A percentile compares a stretch with the other conserved stretches of the same genome.
phyloP scores from a whole-genome alignment of 2,329 filamentous ascomycete species.

The Diaporthe humulicola region DNA sequence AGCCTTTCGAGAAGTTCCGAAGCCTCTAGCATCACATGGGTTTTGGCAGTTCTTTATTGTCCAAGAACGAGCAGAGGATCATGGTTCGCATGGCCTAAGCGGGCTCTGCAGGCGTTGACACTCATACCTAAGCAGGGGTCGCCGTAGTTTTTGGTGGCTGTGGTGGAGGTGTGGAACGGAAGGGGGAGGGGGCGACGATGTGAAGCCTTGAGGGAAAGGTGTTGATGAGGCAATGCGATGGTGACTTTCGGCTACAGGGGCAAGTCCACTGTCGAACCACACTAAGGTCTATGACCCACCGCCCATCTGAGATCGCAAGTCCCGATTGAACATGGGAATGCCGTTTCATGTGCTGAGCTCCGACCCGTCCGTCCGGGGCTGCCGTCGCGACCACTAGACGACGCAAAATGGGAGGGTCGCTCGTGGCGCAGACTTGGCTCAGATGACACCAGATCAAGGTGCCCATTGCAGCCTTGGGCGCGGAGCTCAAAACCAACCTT shows the following conservation, averaged over 20 bases:
- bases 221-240: slow-evolving; percentile 22
- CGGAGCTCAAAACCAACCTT: background rate
- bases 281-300: slow-evolving; percentile 28
- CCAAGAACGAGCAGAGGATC: background rate
- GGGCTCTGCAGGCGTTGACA: background rate
- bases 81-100: too few species aligned
- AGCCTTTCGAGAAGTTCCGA: background rate
- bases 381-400: slow-evolving; percentile 8
- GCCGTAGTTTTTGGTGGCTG: background rate
- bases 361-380: slow-evolving; percentile 24
- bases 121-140: background rate
- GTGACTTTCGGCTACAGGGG: slow-evolving; percentile 19
- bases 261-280: slow-evolving; percentile 17
- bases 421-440: background rate
- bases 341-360: slow-evolving; percentile 22
- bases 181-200: background rate
- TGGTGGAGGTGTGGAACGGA: background rate
- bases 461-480: background rate
- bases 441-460: background rate
- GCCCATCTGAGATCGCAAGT: slow-evolving; percentile 33
- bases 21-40: background rate
- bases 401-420: background rate
- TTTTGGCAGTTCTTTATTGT: too few species aligned
- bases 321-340: slow-evolving; percentile 22
- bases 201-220: background rate